phyloP scores from a whole-genome alignment of 2,329 filamentous ascomycete species.

The Emmonsiellopsis sp. region DNA sequence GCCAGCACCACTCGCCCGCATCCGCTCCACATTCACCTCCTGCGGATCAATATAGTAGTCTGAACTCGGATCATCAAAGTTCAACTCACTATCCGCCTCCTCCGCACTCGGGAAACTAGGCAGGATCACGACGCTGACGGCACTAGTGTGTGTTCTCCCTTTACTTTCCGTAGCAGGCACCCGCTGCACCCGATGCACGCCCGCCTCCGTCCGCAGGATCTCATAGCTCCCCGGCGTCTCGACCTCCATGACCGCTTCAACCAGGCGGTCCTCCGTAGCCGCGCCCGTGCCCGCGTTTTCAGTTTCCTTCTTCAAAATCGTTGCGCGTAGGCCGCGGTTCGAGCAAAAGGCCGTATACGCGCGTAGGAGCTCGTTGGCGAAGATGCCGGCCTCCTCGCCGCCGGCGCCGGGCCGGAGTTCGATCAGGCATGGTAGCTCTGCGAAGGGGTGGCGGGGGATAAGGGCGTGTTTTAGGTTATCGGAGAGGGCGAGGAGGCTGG shows the following conservation, averaged over 20 bases:
- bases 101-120: conserved; percentile 60
- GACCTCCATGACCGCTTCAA: conserved; percentile 83
- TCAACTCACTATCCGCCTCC: conserved; percentile 44
- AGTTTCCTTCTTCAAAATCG: conserved; percentile 71
- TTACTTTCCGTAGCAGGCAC: conserved; percentile 86
- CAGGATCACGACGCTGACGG: conserved; percentile 84
- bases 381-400: conserved; percentile 82
- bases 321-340: conserved; percentile 55
- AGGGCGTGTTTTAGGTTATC: conserved; percentile 64
- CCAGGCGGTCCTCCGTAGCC: conserved; percentile 58
- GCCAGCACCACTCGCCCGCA: conserved; percentile 84
- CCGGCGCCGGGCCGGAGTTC: conserved; percentile 90
- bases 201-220: conserved; percentile 73
- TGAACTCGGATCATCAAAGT: conserved; percentile 75
- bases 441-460: conserved; percentile 83
- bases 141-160: conserved; percentile 87
- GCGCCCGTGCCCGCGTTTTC: conserved; percentile 53
- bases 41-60: conserved; percentile 82
- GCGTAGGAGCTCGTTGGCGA: conserved; percentile 73
- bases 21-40: conserved; percentile 78
- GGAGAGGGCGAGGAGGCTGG: conserved; percentile 54
- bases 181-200: conserved; percentile 90
- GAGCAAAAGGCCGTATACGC: conserved; percentile 84
- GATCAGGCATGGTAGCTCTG: conserved; percentile 77
- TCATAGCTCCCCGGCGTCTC: conserved; percentile 70